Conservation (phyloP, 73 alveolate genomes). For the Paramecium octaurelia region DNA sequence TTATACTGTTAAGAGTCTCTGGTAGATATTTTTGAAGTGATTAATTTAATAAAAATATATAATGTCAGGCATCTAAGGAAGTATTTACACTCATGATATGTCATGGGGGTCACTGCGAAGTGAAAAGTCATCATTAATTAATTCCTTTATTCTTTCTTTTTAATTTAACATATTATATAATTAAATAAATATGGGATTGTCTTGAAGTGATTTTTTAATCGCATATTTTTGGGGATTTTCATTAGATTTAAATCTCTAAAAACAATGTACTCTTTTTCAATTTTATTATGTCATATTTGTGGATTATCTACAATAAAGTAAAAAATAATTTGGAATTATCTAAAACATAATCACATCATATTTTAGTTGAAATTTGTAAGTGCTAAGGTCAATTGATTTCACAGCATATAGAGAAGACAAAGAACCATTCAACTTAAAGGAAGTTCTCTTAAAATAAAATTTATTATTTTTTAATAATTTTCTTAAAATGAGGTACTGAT, state of each 20-base stretch:
- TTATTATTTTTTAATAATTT: background rate
- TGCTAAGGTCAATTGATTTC: background rate
- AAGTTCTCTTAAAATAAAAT: background rate
- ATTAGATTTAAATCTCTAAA: background rate
- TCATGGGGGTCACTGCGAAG: slow-evolving; percentile 47
- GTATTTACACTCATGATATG: slow-evolving; percentile 14
- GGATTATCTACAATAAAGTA: background rate
- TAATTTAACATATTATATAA: background rate
- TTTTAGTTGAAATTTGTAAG: background rate
- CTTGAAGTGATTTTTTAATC: background rate
- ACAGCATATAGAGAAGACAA: background rate
- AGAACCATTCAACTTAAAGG: background rate
- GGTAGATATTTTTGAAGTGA: background rate
- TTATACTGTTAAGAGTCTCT: background rate
- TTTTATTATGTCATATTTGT: background rate
- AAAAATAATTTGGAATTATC: background rate
- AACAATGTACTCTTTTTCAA: background rate
- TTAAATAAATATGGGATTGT: background rate
- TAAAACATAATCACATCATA: background rate
- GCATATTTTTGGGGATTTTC: background rate
- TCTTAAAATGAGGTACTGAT: background rate
- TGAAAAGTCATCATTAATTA: slow-evolving; percentile 7
- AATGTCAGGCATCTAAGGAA: slow-evolving; percentile 34
- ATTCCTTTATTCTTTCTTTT: background rate
- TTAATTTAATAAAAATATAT: background rate